Evolutionary conservation across 2,329 filamentous ascomycete species (phyloP).

Genomic region (Talaromyces islandicus): DNA sequence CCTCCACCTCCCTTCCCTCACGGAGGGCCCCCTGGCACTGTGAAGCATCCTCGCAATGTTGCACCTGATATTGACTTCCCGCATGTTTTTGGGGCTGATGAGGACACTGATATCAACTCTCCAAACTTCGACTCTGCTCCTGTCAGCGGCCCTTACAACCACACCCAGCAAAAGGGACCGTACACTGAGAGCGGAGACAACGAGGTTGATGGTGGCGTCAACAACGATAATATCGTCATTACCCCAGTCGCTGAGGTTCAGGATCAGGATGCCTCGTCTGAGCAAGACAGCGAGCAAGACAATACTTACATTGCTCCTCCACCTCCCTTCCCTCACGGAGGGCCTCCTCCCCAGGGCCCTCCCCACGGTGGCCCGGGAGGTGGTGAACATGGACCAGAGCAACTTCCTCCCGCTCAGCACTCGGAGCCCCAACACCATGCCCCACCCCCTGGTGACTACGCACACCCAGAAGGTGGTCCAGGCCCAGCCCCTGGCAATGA

Average conservation of each 20-base stretch:
- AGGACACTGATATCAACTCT: background rate
- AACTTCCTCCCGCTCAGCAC: conserved; percentile 1
- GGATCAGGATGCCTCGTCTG: background rate
- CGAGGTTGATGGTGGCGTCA: conserved; percentile 1
- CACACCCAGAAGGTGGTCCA: background rate
- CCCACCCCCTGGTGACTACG: background rate
- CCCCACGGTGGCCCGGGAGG: conserved; percentile 1
- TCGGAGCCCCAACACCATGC: background rate
- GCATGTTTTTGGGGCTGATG: background rate
- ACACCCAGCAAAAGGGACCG: conserved; percentile 3
- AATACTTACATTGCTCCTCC: background rate
- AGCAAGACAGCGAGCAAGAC: conserved; percentile 4
- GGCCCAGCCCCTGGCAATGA: background rate
- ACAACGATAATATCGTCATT: conserved; percentile 11
- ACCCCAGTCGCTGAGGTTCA: conserved; percentile 1
- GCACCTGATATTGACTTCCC: background rate
- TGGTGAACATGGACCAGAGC: conserved; percentile 6
- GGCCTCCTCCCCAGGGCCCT: background rate
- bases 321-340: background rate
- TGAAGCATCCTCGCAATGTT: background rate
- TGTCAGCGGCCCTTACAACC: conserved; percentile 2
- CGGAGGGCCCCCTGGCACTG: background rate
- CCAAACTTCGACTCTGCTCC: conserved; percentile 1
- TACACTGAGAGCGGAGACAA: conserved; percentile 2
- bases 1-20: background rate